Percentiles rank a stretch among this genome's conserved stretches.
Evolutionary conservation across 2,329 filamentous ascomycete genomes (phyloP).

Genomic region (Claviceps pazoutovae): DNA sequence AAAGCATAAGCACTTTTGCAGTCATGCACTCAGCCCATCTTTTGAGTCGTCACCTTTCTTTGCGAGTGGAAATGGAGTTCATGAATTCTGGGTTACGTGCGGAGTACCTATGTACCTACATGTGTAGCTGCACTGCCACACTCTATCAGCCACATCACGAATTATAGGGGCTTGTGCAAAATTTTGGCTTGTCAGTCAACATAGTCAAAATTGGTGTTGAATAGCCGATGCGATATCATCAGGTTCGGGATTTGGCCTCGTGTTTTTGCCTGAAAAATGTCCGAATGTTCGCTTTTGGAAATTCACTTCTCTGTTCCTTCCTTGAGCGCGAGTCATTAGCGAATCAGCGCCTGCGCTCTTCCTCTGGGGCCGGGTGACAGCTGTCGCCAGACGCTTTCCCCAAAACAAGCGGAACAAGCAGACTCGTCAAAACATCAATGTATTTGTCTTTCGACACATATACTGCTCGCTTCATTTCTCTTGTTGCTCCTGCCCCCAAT

Average conservation of each 20-base stretch:
- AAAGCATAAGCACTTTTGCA: too few species aligned
- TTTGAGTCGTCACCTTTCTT: too few species aligned
- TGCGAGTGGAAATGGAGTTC: too few species aligned
- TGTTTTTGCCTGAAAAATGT: background rate
- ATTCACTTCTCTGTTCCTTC: background rate
- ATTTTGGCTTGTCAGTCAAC: background rate
- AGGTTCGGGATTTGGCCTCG: background rate
- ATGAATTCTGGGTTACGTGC: too few species aligned
- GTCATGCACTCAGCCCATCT: too few species aligned
- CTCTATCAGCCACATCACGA: background rate
- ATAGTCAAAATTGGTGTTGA: background rate
- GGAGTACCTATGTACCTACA: background rate
- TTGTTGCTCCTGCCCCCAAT: too few species aligned
- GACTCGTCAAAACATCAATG: background rate
- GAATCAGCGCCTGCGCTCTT: background rate
- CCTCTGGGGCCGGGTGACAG: constrained; percentile 1
- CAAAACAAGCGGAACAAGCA: background rate
- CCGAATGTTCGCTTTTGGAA: background rate
- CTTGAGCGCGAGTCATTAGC: background rate
- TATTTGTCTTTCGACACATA: background rate
- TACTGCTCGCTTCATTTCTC: background rate
- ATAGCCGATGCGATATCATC: background rate
- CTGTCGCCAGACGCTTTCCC: constrained; percentile 3
- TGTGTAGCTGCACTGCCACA: constrained; percentile 2
- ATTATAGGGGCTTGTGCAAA: background rate